Evolutionary conservation across 1,284 basidiomycete species (phyloP).

Genomic region (Apiotrichum siamense): DNA sequence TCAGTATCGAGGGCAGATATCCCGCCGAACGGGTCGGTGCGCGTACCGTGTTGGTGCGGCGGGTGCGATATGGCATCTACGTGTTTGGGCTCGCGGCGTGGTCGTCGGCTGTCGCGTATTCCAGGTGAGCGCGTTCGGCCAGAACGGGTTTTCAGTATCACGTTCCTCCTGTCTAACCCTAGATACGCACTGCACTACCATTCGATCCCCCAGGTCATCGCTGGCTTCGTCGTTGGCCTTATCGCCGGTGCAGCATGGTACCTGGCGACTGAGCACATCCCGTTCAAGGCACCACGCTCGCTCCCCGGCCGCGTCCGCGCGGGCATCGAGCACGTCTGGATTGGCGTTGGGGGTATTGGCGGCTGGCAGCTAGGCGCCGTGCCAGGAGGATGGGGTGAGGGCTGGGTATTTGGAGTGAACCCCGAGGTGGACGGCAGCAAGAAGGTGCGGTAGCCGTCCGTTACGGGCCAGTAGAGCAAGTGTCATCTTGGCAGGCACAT

Average conservation of each 20-base stretch:
- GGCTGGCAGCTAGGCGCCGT: slow-evolving; percentile 36
- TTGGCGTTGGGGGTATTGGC: slow-evolving; percentile 35
- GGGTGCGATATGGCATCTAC: slow-evolving; percentile 25
- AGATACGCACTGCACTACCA: slow-evolving; percentile 45
- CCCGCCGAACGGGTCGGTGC: not conserved
- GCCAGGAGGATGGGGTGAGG: slow-evolving; percentile 39
- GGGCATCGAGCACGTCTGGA: slow-evolving; percentile 27
- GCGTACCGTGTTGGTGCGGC: slow-evolving; percentile 6
- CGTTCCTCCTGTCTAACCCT: not conserved
- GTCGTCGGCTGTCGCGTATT: slow-evolving; percentile 42
- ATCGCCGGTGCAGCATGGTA: slow-evolving; percentile 28
- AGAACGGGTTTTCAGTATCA: not conserved
- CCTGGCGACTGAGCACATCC: slow-evolving; percentile 31
- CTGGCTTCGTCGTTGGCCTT: slow-evolving; percentile 35
- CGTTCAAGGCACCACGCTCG: slow-evolving; percentile 21
- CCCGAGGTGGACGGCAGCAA: not conserved
- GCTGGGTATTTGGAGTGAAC: slow-evolving; percentile 18
- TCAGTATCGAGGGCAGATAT: slow-evolving; percentile 17
- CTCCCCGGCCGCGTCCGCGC: slow-evolving; percentile 20
- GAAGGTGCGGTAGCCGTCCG: slow-evolving; percentile 8
- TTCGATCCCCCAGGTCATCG: slow-evolving; percentile 34
- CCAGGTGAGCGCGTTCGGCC: slow-evolving; percentile 31
- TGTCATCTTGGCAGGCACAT: not conserved
- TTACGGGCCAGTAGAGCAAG: not conserved
- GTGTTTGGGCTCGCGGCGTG: slow-evolving; percentile 36